These are phyloP conservation scores for Bipolaris victoriae DNA, from an alignment of 2,329 filamentous ascomycete species.

Conservation along the genomic window DNA sequence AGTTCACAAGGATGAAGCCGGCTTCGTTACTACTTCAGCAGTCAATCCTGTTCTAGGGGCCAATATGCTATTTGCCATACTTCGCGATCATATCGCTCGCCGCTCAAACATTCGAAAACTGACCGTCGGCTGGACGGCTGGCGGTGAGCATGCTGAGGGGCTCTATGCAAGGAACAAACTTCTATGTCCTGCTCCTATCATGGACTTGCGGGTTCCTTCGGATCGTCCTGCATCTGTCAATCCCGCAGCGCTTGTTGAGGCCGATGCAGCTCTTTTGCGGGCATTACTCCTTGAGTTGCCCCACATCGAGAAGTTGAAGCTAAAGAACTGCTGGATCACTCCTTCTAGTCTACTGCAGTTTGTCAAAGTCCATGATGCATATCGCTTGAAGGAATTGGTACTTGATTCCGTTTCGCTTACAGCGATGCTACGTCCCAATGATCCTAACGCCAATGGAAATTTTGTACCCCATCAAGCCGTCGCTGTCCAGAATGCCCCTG, in stretches of 20 bases:
- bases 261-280: constrained; percentile 20
- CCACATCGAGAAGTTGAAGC: constrained; percentile 63
- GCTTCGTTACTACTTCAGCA: constrained; percentile 56
- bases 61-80: constrained; percentile 58
- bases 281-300: constrained; percentile 59
- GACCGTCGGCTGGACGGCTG: constrained; percentile 70
- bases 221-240: constrained; percentile 8
- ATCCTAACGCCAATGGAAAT: constrained; percentile 11
- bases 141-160: constrained; percentile 70
- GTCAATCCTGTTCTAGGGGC: constrained; percentile 62
- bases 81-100: constrained; percentile 58
- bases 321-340: constrained; percentile 73
- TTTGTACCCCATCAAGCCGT: constrained; percentile 4
- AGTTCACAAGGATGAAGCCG: constrained; percentile 60
- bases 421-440: constrained; percentile 26
- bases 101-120: constrained; percentile 62
- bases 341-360: constrained; percentile 63
- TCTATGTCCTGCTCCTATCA: constrained; percentile 67
- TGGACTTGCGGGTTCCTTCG: constrained; percentile 26
- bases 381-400: constrained; percentile 60
- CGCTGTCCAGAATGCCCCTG: constrained; percentile 3
- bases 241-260: constrained; percentile 16
- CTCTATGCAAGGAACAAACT: constrained; percentile 66
- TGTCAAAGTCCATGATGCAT: constrained; percentile 56
- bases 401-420: constrained; percentile 71